Evolutionary conservation across 306 rosid species (phyloP).

Genomic region (Spatholobus suberectus): DNA sequence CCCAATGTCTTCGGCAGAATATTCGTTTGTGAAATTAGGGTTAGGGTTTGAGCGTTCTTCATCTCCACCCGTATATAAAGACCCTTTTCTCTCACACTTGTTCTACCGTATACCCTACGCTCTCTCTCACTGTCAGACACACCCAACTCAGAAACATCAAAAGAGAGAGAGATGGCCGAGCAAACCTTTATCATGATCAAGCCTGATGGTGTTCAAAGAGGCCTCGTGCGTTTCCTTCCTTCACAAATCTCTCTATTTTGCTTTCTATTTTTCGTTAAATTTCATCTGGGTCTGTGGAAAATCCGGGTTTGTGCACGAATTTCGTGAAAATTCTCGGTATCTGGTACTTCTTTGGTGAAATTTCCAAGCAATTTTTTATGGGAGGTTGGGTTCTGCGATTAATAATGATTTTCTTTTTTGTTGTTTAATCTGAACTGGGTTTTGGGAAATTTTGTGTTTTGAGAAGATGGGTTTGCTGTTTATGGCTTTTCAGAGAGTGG

Average conservation of each 20-base stretch:
- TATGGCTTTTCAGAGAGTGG: neutral
- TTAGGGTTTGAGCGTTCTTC: slow-evolving; percentile 26
- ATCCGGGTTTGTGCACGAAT: neutral
- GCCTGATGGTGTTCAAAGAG: slow-evolving; percentile 95
- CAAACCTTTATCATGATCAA: slow-evolving; percentile 90
- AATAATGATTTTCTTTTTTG: neutral
- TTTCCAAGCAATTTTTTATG: neutral
- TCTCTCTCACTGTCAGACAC: neutral
- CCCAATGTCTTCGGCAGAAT: neutral
- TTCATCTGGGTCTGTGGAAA: neutral
- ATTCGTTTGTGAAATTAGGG: slow-evolving; percentile 41
- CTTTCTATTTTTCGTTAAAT: neutral
- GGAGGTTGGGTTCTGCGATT: neutral
- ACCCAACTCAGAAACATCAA: neutral
- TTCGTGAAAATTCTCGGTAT: neutral
- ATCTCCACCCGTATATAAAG: slow-evolving; percentile 30
- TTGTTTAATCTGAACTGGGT: neutral
- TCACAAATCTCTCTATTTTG: neutral
- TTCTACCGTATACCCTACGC: neutral
- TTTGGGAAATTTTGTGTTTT: neutral
- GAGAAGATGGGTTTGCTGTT: neutral
- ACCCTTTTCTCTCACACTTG: neutral
- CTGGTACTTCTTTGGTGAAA: neutral
- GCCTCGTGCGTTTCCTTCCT: slow-evolving; percentile 58
- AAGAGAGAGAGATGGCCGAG: slow-evolving; percentile 59